Base-by-base conservation (phyloP, 768 basidiomycete genomes). In the Cyathus striatus region DNA sequence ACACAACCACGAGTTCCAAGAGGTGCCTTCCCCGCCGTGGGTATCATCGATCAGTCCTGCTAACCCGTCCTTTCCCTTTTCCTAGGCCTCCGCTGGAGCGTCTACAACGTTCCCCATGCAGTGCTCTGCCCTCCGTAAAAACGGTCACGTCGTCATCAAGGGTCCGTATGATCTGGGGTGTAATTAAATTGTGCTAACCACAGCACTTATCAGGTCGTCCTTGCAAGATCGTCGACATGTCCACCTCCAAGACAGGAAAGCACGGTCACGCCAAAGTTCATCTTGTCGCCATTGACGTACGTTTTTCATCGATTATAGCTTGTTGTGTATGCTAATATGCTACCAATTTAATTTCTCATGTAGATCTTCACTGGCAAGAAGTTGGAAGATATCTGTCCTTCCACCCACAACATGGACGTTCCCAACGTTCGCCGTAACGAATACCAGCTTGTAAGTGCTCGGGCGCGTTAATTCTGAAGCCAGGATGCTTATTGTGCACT, bases 201-300 rank as follows among this genome's bases (percentile, higher is more conserved):
- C n/a, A n/a, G n/a, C n/a, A n/a, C n/a, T n/a, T n/a, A 20, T 36
- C 20, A 87, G 86, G 75, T 54, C 83, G 93, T 56, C 94, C 94
- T 53, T 98, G 94, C 89, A 98, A 98, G 77, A 92, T 92, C 70
- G 83, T 93, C 57, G 93, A 96, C 66, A 97, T 96, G 94, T 95
- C 92, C 50, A 96, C 94, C 73, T 98, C 94, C 65, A 98, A 98
- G 83, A 95, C 93, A 38, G 94, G 95, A 58, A 98, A 98, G 82
- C 95, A 98, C 76, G 95, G 95, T 58, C 95, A 99, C 75, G 95
- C 96, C 68, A 99, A 98, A 73, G 96, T 98, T 61, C 93, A 98
- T 71, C 79, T 99, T 50, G 81, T 97, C 56, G 96, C 83, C 63
- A 89, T 90, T 63, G 96, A 99, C 70, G 94, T 96, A 62, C 49